Evolutionary conservation across 495 filamentous ascomycete species (phyloP).

Genomic region (Cetradonia linearis): DNA sequence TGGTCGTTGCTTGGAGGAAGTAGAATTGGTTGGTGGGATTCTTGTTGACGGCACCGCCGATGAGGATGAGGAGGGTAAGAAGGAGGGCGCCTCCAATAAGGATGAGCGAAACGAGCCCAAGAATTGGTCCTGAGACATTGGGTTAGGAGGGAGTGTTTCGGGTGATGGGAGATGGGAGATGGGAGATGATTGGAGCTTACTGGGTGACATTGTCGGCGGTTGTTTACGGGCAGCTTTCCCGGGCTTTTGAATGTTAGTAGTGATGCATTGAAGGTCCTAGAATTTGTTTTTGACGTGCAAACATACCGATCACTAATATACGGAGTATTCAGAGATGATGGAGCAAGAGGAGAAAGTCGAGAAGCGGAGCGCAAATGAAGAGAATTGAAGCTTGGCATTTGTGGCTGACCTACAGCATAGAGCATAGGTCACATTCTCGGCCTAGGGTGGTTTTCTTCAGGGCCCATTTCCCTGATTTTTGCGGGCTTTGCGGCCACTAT

Average conservation of each 20-base stretch:
- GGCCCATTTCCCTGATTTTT: slow-evolving; percentile 13
- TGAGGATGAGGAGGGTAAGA: slow-evolving; percentile 69
- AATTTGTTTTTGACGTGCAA: not conserved
- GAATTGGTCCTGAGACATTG: slow-evolving; percentile 32
- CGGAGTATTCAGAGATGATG: not conserved
- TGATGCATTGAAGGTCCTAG: not conserved
- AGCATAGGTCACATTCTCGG: slow-evolving; percentile 7
- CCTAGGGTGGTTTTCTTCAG: not conserved
- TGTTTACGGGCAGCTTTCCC: slow-evolving; percentile 12
- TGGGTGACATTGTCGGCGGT: slow-evolving; percentile 14
- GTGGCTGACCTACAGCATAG: slow-evolving; percentile 17
- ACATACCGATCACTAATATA: slow-evolving; percentile 8
- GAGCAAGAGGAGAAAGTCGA: not conserved
- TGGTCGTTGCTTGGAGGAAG: slow-evolving; percentile 69
- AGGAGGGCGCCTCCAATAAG: slow-evolving; percentile 64
- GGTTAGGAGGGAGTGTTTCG: slow-evolving; percentile 6
- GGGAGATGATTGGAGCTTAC: slow-evolving; percentile 11
- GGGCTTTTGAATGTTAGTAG: not conserved
- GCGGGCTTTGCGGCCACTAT: not conserved
- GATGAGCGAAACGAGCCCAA: slow-evolving; percentile 57
- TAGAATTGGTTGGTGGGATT: slow-evolving; percentile 64
- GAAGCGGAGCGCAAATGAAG: slow-evolving; percentile 5
- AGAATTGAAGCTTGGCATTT: not conserved
- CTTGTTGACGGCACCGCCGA: slow-evolving; percentile 52
- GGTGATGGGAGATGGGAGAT: slow-evolving; percentile 6